Base-by-base conservation (phyloP, 1,139 yeast species). In the Geotrichum restrictum region DNA sequence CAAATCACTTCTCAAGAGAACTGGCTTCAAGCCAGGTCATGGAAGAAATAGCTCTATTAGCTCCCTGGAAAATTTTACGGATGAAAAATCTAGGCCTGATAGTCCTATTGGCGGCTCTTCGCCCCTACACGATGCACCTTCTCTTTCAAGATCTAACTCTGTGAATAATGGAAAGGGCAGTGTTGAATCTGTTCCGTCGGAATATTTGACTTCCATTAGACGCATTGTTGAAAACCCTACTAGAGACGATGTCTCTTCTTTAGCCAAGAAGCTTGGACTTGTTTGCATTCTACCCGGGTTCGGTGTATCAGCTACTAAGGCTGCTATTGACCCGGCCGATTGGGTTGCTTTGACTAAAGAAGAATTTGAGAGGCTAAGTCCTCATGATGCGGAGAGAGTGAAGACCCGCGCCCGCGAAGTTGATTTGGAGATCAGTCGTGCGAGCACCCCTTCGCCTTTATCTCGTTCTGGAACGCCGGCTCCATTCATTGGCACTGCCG, bases 261-360 rank as follows among this genome's bases (percentile, higher is more conserved):
- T 67, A 56, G 70, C 72, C 3, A 53, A 56, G 21, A 64, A 62
- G 53, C 57, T 63, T 6, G 69, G 65, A 11, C 50, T 67, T 38
- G 59, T 58, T 3, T 36, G 52, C 22, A 33, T 27, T 19, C 36
- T 34, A 13, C 48, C 48, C 19, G 55, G 24, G 36, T 31, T 51
- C 7, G 52, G 52, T 16, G 34, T 46, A 19, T 44, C 52, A 19
- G 33, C 41, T 16, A 11, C 48, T 18, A 42, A 31, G 29, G 34
- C 50, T 22, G 36, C 40, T 31, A 36, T 27, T 22, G 46, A 52
- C 11, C 49, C 56, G 10, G 21, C 52, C 49, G 74, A 75, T 45
- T 63, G 81, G 56, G 74, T 76, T n/a, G 59, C 80, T 16, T 56
- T 83, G n/a, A 72, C 83, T 2, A 61, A 65, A 45, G 62, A 57